Evolutionary conservation across 176 grass and related monocot species (phyloP).

Genomic region (Coix lacrymajobi): DNA sequence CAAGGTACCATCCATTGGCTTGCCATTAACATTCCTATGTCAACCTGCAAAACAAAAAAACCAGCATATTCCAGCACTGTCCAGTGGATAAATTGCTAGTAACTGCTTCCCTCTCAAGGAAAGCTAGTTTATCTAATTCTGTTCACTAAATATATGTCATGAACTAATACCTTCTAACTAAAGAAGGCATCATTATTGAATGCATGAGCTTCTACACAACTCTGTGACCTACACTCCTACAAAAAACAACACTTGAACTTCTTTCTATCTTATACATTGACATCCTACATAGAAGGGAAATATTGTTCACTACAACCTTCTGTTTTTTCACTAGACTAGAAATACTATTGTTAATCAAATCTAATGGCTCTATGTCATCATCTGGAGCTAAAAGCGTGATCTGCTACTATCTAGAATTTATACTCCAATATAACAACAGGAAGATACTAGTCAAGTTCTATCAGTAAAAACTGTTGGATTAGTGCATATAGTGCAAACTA

Average conservation of each 20-base stretch:
- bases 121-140: not conserved
- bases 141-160: not conserved
- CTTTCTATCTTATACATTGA: not conserved
- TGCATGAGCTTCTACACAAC: not conserved
- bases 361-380: not conserved
- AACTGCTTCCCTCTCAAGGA: not conserved
- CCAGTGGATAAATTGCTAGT: not conserved
- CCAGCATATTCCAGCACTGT: not conserved
- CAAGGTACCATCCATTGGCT: conserved; percentile 92
- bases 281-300: not conserved
- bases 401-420: not conserved
- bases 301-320: not conserved
- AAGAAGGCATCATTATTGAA: not conserved
- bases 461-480: conserved; percentile 4
- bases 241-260: not conserved
- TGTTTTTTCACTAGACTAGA: not conserved
- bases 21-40: conserved; percentile 67
- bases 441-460: not conserved
- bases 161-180: not conserved
- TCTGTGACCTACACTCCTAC: not conserved
- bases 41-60: conserved; percentile 49
- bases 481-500: not conserved
- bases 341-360: not conserved
- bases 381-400: not conserved
- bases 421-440: not conserved